Percentiles rank a stretch among this genome's conserved stretches.
phyloP scores from a whole-genome alignment of 805 yeast genomes.

The Candida sphagnicola region DNA sequence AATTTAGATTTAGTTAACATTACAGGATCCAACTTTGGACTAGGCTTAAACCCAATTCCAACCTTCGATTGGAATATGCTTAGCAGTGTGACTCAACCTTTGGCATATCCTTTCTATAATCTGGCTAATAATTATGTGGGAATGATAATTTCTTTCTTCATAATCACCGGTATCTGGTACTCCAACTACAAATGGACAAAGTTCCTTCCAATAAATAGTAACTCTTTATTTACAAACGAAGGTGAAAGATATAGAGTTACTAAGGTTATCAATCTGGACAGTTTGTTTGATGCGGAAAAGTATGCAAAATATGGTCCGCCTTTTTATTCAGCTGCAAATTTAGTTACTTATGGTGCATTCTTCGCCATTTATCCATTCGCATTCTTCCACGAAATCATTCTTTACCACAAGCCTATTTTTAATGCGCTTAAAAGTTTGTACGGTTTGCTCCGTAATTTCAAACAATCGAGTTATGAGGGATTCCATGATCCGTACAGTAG shows the following conservation, averaged over 20 bases:
- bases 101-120: constrained; percentile 43
- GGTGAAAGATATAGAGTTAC: constrained; percentile 44
- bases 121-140: constrained; percentile 18
- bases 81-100: constrained; percentile 22
- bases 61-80: constrained; percentile 51
- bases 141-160: constrained; percentile 12
- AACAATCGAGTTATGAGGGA: constrained; percentile 28
- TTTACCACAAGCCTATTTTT: constrained; percentile 32
- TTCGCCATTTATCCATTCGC: constrained; percentile 28
- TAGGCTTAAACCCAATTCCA: constrained; percentile 53
- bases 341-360: constrained; percentile 25
- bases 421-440: constrained; percentile 9
- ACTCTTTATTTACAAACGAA: constrained; percentile 43
- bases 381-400: constrained; percentile 47
- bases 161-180: constrained; percentile 18
- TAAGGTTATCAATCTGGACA: constrained; percentile 36
- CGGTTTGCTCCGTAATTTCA: constrained; percentile 29
- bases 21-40: constrained; percentile 45
- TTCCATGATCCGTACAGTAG: constrained; percentile 28
- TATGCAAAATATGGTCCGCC: constrained; percentile 27
- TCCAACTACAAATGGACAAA: constrained; percentile 23
- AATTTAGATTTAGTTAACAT: constrained; percentile 47
- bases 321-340: constrained; percentile 26
- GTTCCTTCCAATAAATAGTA: constrained; percentile 37
- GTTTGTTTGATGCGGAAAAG: constrained; percentile 21